These are phyloP conservation scores for Russula ochroleuca DNA, from an alignment of 768 basidiomycete genomes.

Conservation along the genomic window DNA sequence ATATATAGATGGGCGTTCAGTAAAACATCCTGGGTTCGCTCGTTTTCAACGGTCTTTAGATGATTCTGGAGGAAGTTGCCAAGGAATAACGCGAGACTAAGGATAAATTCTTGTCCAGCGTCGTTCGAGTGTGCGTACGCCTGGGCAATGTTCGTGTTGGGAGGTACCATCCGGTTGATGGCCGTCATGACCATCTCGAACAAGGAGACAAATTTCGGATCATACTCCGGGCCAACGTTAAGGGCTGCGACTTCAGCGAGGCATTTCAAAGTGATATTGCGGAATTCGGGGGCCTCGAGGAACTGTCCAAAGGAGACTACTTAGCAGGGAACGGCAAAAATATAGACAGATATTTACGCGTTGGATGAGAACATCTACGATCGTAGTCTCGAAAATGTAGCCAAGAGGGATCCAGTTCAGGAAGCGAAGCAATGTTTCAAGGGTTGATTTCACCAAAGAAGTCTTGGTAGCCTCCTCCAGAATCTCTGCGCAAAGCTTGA, in stretches of 20 bases:
- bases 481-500: conserved; percentile 95
- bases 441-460: conserved; percentile 86
- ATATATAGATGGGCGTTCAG: conserved; percentile 97
- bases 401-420: conserved; percentile 99
- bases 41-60: conserved; percentile 89
- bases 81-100: conserved; percentile 96
- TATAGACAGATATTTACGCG: conserved; percentile 56
- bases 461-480: conserved; percentile 96
- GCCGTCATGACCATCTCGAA: conserved; percentile 99
- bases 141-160: conserved; percentile 88
- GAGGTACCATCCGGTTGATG: conserved; percentile 94
- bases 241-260: conserved; percentile 94
- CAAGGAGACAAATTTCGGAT: conserved; percentile 94
- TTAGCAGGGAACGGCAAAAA: conserved; percentile 17
- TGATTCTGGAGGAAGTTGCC: conserved; percentile 94
- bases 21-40: conserved; percentile 83
- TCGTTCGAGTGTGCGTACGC: conserved; percentile 89
- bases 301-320: conserved; percentile 53
- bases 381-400: conserved; percentile 97
- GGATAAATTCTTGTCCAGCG: conserved; percentile 92
- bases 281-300: conserved; percentile 93
- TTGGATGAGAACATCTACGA: conserved; percentile 89
- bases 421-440: conserved; percentile 93
- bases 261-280: conserved; percentile 95
- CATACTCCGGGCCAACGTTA: conserved; percentile 94